phyloP scores from a whole-genome alignment of 495 filamentous ascomycete species.

The Oidiodendron maius region DNA sequence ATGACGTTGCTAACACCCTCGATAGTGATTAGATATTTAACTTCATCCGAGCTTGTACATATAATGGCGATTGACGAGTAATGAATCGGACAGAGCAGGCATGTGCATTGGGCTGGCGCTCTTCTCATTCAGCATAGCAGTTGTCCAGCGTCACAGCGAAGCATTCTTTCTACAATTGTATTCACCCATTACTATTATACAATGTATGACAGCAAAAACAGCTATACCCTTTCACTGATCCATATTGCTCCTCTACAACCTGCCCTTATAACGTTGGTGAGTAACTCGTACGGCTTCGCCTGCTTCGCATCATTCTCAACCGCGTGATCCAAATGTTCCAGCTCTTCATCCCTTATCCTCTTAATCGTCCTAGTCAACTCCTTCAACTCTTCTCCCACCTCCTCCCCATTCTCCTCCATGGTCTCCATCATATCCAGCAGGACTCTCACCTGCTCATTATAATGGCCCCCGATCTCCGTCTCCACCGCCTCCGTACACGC shows the following conservation, averaged over 20 bases:
- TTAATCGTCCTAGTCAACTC: constrained; percentile 69
- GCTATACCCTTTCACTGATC: constrained; percentile 49
- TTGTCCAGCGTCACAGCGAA: constrained; percentile 15
- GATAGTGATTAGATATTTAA: constrained; percentile 17
- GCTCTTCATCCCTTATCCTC: constrained; percentile 87
- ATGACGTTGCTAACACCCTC: constrained; percentile 9
- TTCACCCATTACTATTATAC: too few species aligned
- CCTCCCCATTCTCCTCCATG: constrained; percentile 60
- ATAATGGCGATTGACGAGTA: too few species aligned
- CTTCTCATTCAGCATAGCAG: constrained; percentile 13
- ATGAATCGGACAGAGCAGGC: neutral
- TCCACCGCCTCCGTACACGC: constrained; percentile 98
- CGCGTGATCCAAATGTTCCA: constrained; percentile 94
- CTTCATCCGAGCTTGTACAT: constrained; percentile 4
- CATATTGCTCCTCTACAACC: constrained; percentile 91
- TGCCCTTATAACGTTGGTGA: constrained; percentile 81
- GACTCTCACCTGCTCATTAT: constrained; percentile 82
- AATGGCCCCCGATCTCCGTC: constrained; percentile 95
- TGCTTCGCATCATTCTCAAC: constrained; percentile 86
- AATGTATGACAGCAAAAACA: too few species aligned
- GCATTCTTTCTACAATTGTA: constrained; percentile 8
- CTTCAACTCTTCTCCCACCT: constrained; percentile 70
- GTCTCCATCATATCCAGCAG: constrained; percentile 75
- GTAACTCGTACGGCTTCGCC: constrained; percentile 78
- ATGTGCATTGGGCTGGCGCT: constrained; percentile 13